Base-by-base conservation (phyloP, 2,329 filamentous ascomycete genomes). In the Scedosporium boydii region DNA sequence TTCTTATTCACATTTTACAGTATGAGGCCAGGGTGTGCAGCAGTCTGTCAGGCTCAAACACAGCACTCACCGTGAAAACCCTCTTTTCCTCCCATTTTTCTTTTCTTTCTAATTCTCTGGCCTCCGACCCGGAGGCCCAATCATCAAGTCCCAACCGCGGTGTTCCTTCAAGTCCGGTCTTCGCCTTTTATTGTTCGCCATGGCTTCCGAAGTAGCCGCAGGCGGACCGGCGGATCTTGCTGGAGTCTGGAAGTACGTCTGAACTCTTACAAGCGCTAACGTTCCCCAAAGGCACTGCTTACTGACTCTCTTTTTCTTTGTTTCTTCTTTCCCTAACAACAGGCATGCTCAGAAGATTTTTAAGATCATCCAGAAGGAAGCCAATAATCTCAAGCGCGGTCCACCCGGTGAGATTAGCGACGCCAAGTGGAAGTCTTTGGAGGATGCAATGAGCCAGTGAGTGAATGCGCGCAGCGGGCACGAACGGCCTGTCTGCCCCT, bases 321-420 rank as follows among this genome's bases (percentile, higher is more conserved):
- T 14, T 14, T 12, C 4, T 4, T 38, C 10, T 4, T 38, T 38
- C 34, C 10, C 10, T 38, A 38, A 38, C 4, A 3, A 26, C 53
- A 81, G 79, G 63, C 67, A 74, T 59, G 77, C 77, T 61, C 69
- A 76, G 63, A 81, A 77, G 68, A 62, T 78, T 48, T 76, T 77
- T 65, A 78, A 74, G 66, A 70, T 74, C 62, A 69, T 81, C 61
- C 67, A 71, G 62, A 78, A 76, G 68, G 75, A 79, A 64, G 68
- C 80, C 46, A 74, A 78, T 27, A 75, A 74, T 66, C 70, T 80
- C 14, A 75, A 75, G 62, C 72, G 71, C 62, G 71, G 72, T 41
- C 68, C 67, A 34, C 69, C 68, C 57, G 70, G 71, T 46, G 73
- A 72, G 16, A 71, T 75, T 34, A 76, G 78, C 61, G 66, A 76